phyloP scores from a whole-genome alignment of 306 rosid species.

The Cucumis hystrix region DNA sequence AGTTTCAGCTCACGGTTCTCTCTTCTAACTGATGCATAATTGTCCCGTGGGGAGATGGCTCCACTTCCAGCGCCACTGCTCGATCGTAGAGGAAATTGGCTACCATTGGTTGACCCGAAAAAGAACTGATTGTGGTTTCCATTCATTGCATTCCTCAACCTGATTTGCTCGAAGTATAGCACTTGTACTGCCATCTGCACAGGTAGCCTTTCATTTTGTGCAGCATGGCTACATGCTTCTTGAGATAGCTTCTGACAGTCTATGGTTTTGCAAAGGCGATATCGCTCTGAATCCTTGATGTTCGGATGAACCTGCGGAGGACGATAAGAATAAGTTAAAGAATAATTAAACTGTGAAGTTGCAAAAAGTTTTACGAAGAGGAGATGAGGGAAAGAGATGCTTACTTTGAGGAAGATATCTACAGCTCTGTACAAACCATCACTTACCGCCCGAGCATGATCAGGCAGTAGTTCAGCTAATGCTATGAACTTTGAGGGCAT shows the following conservation, averaged over 20 bases:
- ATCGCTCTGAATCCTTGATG: constrained; percentile 77
- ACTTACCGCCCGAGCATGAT: constrained; percentile 76
- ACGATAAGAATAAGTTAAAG: not conserved
- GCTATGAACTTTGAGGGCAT: constrained; percentile 65
- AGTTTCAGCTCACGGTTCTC: constrained; percentile 95
- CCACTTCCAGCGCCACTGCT: constrained; percentile 98
- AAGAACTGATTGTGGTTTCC: constrained; percentile 78
- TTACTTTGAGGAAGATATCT: constrained; percentile 91
- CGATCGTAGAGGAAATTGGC: constrained; percentile 79
- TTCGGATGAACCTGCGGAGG: constrained; percentile 71
- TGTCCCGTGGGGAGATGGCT: constrained; percentile 93
- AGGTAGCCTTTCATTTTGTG: constrained; percentile 89
- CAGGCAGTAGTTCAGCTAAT: constrained; percentile 81
- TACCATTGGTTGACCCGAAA: constrained; percentile 55
- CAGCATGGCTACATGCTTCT: constrained; percentile 98
- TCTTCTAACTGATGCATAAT: constrained; percentile 90
- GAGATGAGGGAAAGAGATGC: constrained; percentile 4
- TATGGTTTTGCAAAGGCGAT: constrained; percentile 80
- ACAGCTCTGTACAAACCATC: constrained; percentile 87
- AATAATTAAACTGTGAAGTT: too few species aligned
- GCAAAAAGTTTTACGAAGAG: not conserved
- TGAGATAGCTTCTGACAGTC: constrained; percentile 84
- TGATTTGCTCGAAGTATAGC: constrained; percentile 86
- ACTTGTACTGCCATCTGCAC: constrained; percentile 97
- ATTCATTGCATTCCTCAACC: constrained; percentile 84